Evolutionary conservation across 2,329 filamentous ascomycete species (phyloP), one percentile per base, ranked within the genome.

Genomic region (Cercospora canescens): DNA sequence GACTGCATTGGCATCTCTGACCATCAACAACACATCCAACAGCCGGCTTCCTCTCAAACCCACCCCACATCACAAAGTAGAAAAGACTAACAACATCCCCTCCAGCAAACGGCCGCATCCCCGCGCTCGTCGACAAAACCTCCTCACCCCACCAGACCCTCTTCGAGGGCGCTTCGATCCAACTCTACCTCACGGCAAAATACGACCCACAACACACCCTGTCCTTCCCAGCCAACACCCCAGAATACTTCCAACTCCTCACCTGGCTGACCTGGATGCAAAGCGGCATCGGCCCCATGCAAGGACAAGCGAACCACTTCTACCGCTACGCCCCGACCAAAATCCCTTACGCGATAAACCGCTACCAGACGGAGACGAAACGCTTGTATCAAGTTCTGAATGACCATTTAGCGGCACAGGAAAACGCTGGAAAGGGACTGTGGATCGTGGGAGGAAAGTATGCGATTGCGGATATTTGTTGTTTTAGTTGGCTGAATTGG

Each of bases 291-390:
- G 63, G 60, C 62, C 54, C 60, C 6, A 64, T 66, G 52, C 77
- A 70, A 69, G 80, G 80, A 32, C 81, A 83, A 76, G 81, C 81
- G 9, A 82, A 82, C 63, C 80, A 83, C 69, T 84, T 83, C 77
- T 78, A 78, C 65, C 77, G 79, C 60, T 82, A 81, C 52, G 81
- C 81, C 2, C 76, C 76, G 1, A 75, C 72, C 12, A 80, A 81
- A 66, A 82, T 82, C 26, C 72, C 78, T 59, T 83, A 82, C 66
- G 81, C 75, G 2, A 82, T 82, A 65, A 76, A 81, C 26, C 77
- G 82, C n/a, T 84, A 83, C 67, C 76, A 80, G 41, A 80, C 81
- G 30, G 83, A 84, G 71, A 83, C 82, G 4, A 81, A 80, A 67
- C 79, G 83, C 4, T 75, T 85, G 4, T 84, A 81, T 69, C 73